These are phyloP conservation scores for Penicillium brasilianum DNA, from an alignment of 2,329 filamentous ascomycete genomes.

Conservation along the genomic window DNA sequence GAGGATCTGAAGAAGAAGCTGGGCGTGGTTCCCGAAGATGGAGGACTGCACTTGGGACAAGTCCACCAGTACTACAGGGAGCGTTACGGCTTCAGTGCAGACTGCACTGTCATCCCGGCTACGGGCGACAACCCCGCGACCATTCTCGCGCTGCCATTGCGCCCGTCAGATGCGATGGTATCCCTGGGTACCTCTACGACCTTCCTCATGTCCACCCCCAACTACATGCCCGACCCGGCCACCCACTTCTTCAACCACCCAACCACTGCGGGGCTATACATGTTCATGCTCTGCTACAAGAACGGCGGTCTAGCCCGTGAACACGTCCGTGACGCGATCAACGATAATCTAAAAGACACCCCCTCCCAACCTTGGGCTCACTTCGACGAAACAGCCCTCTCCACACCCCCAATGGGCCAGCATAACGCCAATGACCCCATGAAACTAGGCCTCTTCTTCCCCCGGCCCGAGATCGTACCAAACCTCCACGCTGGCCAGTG, in stretches of 20 bases:
- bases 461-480: conserved; percentile 92
- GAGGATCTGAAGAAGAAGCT: conserved; percentile 76
- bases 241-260: conserved; percentile 99
- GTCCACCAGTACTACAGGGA: conserved; percentile 79
- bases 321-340: conserved; percentile 80
- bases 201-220: conserved; percentile 95
- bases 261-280: conserved; percentile 86
- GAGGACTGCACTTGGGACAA: conserved; percentile 75
- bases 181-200: conserved; percentile 94
- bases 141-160: conserved; percentile 86
- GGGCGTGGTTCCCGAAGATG: conserved; percentile 78
- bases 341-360: conserved; percentile 53
- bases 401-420: conserved; percentile 72
- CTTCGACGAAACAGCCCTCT: conserved; percentile 77
- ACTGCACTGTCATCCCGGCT: conserved; percentile 81
- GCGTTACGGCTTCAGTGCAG: conserved; percentile 75
- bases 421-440: conserved; percentile 61
- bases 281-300: conserved; percentile 99
- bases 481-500: conserved; percentile 86
- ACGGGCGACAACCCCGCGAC: conserved; percentile 97
- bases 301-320: conserved; percentile 95
- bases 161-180: conserved; percentile 89
- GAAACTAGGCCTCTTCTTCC: conserved; percentile 92
- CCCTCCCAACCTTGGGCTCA: conserved; percentile 69
- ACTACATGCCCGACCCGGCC: conserved; percentile 83